Base-by-base conservation (phyloP, 2,329 filamentous ascomycete genomes). In the Phialemonium atrogriseum region DNA sequence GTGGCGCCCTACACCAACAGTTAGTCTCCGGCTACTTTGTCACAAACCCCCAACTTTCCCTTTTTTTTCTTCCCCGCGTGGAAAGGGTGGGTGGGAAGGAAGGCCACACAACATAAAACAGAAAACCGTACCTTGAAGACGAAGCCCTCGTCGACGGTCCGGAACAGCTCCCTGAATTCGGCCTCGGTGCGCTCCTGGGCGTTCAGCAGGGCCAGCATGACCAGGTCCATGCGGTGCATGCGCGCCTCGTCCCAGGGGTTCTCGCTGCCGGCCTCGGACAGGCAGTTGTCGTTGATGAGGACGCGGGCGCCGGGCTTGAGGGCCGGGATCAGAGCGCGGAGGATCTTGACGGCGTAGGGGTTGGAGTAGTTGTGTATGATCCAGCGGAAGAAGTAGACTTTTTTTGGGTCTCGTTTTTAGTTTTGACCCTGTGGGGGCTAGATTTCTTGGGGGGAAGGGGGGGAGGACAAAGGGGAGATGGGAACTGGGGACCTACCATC, bases 301-400 rank as follows among this genome's bases (percentile, higher is more conserved):
- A 78, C 47, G 28, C 62, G 55, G 9, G 70, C 61, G 12, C 74
- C 64, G 2, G 68, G 62, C 49, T 76, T 70, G 31, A 77, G 51
- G 20, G 71, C 64, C 2, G 72, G 70, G 3, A 73, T 51, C 7
- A 77, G 55, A 13, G 61, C 63, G 37, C 59, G 58, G 22, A 70
- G 51, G 23, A 76, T 66, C 26, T 58, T 56, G 26, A 66, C 45
- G 4, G 63, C 62, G 33, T 72, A 68, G 3, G 62, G 60, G 10
- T 72, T 72, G 0, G 71, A 66, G 55, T 73, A 74, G 52, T 79
- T 75, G 47, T 80, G 73, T 7, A 80, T 51, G 39, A 79, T 75
- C 61, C 66, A 68, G 28, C 71, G 67, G 50, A 77, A 66, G 42
- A 70, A 62, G 52, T 77, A 79, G 12, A 76, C 58, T 64, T 30